phyloP scores from a whole-genome alignment of 1,284 basidiomycete genomes.

The Boletus calvinii region DNA sequence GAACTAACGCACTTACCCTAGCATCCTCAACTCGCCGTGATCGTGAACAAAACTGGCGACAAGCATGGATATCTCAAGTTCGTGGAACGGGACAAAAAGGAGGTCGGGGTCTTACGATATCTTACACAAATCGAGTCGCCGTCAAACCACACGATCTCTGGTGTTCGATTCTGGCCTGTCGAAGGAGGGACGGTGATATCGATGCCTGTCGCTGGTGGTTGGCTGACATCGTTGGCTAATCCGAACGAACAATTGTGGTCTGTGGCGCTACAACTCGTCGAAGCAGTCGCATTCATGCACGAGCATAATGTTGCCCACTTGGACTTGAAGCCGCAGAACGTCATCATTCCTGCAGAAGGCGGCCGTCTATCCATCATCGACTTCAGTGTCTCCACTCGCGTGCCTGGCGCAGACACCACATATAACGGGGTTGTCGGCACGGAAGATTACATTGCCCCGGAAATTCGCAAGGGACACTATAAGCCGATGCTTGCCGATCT shows the following conservation, averaged over 20 bases:
- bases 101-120: background rate
- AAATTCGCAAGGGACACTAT: no score
- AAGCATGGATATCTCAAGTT: background rate
- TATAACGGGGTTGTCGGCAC: background rate
- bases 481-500: no score
- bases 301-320: no score
- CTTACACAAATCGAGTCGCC: background rate
- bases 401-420: background rate
- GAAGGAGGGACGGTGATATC: background rate
- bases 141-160: background rate
- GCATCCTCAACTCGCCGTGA: background rate
- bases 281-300: conserved; percentile 6
- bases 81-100: background rate
- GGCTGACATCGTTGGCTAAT: background rate
- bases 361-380: no score
- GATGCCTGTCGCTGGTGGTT: background rate
- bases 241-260: background rate
- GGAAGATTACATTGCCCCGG: background rate
- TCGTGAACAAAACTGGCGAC: background rate
- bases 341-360: no score
- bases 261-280: background rate
- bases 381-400: background rate
- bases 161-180: background rate
- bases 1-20: background rate
- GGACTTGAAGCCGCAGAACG: no score